Evolutionary conservation across 2,329 filamentous ascomycete species (phyloP).

Genomic region (Sphaceloma murrayae): DNA sequence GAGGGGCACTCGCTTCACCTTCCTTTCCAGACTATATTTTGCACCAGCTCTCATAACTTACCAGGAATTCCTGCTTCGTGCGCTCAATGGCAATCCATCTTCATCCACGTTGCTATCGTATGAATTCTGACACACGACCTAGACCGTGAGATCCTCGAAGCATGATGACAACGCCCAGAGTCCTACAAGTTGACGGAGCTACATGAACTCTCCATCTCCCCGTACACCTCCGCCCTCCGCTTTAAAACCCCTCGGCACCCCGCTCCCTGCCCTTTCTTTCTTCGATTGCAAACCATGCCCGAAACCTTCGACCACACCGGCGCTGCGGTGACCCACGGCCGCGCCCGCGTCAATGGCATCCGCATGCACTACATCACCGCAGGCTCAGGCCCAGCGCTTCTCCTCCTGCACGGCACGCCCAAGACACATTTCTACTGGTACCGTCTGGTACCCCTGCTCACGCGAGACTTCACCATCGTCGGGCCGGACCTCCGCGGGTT

Average conservation of each 20-base stretch:
- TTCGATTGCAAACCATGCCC: too few relatives aligned
- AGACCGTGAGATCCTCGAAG: too few relatives aligned
- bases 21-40: too few relatives aligned
- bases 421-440: constrained; percentile 33
- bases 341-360: constrained; percentile 28
- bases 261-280: too few relatives aligned
- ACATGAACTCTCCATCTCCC: constrained; percentile 1
- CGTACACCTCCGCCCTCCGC: neutral
- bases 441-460: constrained; percentile 29
- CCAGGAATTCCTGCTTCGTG: too few relatives aligned
- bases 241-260: neutral
- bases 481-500: constrained; percentile 32
- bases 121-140: too few relatives aligned
- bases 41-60: too few relatives aligned
- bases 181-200: constrained; percentile 4
- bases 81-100: too few relatives aligned
- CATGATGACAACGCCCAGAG: constrained; percentile 5
- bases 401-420: constrained; percentile 28
- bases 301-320: constrained; percentile 27
- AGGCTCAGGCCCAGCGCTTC: constrained; percentile 24
- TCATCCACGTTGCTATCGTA: too few relatives aligned
- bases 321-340: constrained; percentile 25
- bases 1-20: too few relatives aligned
- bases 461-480: constrained; percentile 30
- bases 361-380: constrained; percentile 29